These are phyloP conservation scores for Arachnomyces sp. DNA, from an alignment of 2,329 filamentous ascomycete genomes.

Conservation along the genomic window DNA sequence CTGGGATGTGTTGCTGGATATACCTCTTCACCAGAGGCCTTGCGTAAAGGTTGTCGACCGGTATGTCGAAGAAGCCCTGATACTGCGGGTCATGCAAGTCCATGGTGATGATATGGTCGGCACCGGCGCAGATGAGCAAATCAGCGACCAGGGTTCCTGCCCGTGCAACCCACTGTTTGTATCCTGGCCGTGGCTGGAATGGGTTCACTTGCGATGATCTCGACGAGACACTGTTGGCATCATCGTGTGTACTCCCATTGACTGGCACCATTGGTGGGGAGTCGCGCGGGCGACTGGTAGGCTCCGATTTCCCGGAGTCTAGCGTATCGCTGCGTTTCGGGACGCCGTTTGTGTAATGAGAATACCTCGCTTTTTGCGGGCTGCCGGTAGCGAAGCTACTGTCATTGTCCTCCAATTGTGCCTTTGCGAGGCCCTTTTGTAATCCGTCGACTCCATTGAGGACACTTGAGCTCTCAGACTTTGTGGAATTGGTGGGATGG, in stretches of 20 bases:
- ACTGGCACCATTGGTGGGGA: conserved; percentile 26
- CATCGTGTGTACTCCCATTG: conserved; percentile 55
- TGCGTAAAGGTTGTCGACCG: conserved; percentile 92
- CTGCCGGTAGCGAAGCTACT: conserved; percentile 28
- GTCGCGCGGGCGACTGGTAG: conserved; percentile 15
- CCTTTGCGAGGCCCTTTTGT: conserved; percentile 64
- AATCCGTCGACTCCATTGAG: conserved; percentile 62
- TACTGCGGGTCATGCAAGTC: conserved; percentile 95
- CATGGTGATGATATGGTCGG: conserved; percentile 96
- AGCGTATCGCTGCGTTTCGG: conserved; percentile 30
- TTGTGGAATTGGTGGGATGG: conserved; percentile 50
- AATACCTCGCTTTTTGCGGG: conserved; percentile 36
- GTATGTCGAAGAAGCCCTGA: conserved; percentile 97
- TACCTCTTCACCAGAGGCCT: conserved; percentile 52
- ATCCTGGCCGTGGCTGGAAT: conserved; percentile 80
- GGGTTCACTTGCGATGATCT: conserved; percentile 49
- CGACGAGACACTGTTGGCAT: conserved; percentile 54
- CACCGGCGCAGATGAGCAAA: conserved; percentile 86
- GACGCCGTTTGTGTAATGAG: conserved; percentile 31
- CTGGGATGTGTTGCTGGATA: conserved; percentile 72
- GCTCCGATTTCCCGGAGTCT: conserved; percentile 30
- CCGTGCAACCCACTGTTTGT: conserved; percentile 98
- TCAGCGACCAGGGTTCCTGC: conserved; percentile 92
- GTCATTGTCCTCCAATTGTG: conserved; percentile 54
- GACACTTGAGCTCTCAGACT: conserved; percentile 58